Evolutionary conservation across 257 asterid genomes (phyloP), one percentile per base, ranked within the genome.

Genomic region (Ocimum tenuiflorum): DNA sequence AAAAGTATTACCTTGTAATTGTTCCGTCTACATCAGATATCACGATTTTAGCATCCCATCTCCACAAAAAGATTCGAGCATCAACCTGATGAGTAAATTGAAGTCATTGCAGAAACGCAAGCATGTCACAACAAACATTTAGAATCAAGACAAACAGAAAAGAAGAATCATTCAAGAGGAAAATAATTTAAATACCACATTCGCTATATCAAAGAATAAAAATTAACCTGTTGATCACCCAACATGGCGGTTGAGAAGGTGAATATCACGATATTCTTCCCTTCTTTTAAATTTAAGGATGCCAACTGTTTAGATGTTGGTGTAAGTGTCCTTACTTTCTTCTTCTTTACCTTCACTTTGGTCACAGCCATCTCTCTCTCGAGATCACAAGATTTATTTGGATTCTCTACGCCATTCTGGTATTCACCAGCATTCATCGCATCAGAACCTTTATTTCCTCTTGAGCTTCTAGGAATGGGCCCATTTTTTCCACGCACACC

Each of bases 11-110:
- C 99, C 96, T 73, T 15, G 99, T 94, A 76, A 94, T 94, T 49
- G 99, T 94, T 66, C 99, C 99, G 74, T 94, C 99, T 59, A 94
- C 99, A 77, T 94, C 99, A 58, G 99, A 94, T 78, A 94, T 90
- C 77, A 90, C 97, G 50, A 92, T 77, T 27, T 83, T 85, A 20
- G 88, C 27, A 69, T 94, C 96, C 90, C 95, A 87, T 76, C 87
- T 84, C 99, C 97, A 92, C 67, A 92, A 82, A 79, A 83, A 90
- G 66, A 90, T 88, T n/a, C 70, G 77, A 20, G 99, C 97, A 55
- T 88, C 96, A 77, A 94, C 97, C 99, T 92, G 67, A 81, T 56
- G 50, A 53, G 71, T 42, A 57, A 66, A 51, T 60, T 65, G 45
- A 64, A 33, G 71, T 73, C 69, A 83, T 71, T 19, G 33, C 39